Evolutionary conservation across 139 green algal genomes (phyloP), one percentile per base, ranked within the genome.

Genomic region (Coelastrella sp.): DNA sequence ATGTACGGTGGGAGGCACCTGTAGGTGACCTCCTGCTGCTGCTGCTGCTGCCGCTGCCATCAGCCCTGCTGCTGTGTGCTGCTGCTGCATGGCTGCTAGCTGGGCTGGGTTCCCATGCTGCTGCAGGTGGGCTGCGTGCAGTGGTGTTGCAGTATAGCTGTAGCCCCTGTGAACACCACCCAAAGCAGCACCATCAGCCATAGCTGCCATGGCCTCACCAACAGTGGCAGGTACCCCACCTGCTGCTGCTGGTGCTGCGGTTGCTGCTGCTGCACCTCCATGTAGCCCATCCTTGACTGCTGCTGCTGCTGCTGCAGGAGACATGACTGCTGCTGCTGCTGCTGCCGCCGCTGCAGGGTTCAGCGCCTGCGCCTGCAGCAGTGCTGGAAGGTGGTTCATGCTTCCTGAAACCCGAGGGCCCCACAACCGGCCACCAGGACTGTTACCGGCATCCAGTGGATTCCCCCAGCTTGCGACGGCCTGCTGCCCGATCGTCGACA

Each of bases 401-500:
- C 84, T 85, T 81, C 72, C 73, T 24, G 11, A 66, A 12, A 11
- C n/a, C 6, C 74, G 84, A 10, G 60, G 60, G 22, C 12, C n/a
- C 78, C 87, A 83, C 12, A 70, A 57, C 9, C 87, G n/a, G 20
- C 78, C 27, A 35, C 63, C 60, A n/a, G 78, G 61, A 57, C 87
- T 85, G 24, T 61, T 79, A 11, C 70, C 25, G n/a, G 76, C 65
- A n/a, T 82, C 73, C 11, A 90, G 63, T 14, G 84, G 84, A 24
- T 87, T 84, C 65, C 78, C 84, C 84, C 90, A 90, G 75, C 76
- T 84, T 1, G 84, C 82, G 4, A 90, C 84, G 22, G 66, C 78
- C 72, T 85, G 81, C 89, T 85, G 76, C 85, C 93, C 84, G 17
- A 93, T 70, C 3, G 82, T 49, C 27, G 78, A 75, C 78, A 96